Percentiles rank a stretch among this genome's conserved stretches.
phyloP scores from a whole-genome alignment of 2,329 filamentous ascomycete species.

The Hymenoscyphus infarciens region DNA sequence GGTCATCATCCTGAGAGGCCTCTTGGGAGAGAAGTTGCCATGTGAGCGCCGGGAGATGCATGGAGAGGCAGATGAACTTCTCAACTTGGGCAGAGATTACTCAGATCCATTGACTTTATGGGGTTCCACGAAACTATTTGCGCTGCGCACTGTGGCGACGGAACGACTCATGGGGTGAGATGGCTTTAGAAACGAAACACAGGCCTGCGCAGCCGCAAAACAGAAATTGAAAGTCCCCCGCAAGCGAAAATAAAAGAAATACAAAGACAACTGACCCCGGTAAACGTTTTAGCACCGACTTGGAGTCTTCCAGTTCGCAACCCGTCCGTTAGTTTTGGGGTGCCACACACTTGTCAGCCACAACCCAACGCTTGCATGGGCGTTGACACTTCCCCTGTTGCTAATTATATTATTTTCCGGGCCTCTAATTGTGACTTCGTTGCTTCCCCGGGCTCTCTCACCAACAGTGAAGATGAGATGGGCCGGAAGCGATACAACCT shows the following conservation, averaged over 20 bases:
- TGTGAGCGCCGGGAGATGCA: slow-evolving; percentile 8
- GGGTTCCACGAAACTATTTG: not conserved
- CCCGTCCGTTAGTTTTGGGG: not conserved
- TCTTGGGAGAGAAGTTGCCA: slow-evolving; percentile 1
- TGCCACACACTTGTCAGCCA: slow-evolving; percentile 1
- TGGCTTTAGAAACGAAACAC: not conserved
- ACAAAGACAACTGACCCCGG: not conserved
- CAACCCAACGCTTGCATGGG: not conserved
- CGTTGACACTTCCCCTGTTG: not conserved
- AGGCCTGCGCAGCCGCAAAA: not conserved
- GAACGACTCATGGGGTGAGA: slow-evolving; percentile 7
- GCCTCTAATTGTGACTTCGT: not conserved
- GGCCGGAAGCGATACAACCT: not conserved
- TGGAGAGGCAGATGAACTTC: slow-evolving; percentile 8
- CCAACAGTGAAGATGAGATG: not conserved
- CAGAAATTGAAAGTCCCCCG: not conserved
- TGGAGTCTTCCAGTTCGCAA: not conserved
- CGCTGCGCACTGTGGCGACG: not conserved
- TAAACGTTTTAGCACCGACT: not conserved
- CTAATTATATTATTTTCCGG: not conserved
- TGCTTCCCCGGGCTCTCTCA: not conserved
- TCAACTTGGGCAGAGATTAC: slow-evolving; percentile 8
- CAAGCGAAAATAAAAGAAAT: not conserved
- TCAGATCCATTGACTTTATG: slow-evolving; percentile 6
- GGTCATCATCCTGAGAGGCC: not conserved